Evolutionary conservation across 257 asterid species (phyloP).

Genomic region (Hygrophila difformis): DNA sequence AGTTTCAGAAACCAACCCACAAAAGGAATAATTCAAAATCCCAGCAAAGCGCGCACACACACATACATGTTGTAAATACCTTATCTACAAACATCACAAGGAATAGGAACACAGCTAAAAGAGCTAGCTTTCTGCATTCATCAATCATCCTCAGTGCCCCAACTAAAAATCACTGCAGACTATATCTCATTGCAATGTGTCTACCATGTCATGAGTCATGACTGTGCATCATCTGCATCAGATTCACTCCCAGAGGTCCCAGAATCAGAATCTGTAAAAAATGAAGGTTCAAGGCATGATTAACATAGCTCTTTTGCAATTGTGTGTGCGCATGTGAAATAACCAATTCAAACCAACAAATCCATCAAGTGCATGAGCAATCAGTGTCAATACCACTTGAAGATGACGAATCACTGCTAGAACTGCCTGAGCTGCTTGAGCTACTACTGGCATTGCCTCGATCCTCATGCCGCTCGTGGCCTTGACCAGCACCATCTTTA

Average conservation of each 20-base stretch:
- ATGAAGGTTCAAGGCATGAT: slow-evolving; percentile 28
- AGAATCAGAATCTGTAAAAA: slow-evolving; percentile 92
- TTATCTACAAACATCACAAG: too few relatives aligned
- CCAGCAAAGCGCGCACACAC: too few relatives aligned
- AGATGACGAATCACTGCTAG: slow-evolving; percentile 67
- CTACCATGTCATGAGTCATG: too few relatives aligned
- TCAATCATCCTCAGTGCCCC: too few relatives aligned
- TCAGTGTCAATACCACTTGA: slow-evolving; percentile 76
- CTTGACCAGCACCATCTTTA: slow-evolving; percentile 8
- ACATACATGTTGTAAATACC: too few relatives aligned
- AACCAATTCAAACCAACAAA: background rate
- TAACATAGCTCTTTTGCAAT: slow-evolving; percentile 16
- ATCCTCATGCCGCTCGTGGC: background rate
- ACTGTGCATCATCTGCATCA: slow-evolving; percentile 52
- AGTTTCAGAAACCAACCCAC: too few relatives aligned
- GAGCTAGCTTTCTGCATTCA: too few relatives aligned
- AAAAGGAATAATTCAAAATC: too few relatives aligned
- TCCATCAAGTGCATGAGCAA: slow-evolving; percentile 43
- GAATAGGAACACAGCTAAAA: too few relatives aligned
- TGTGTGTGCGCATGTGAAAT: too few relatives aligned
- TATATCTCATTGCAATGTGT: too few relatives aligned
- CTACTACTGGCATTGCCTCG: slow-evolving; percentile 26
- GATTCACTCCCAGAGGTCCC: slow-evolving; percentile 98
- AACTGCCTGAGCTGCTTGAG: slow-evolving; percentile 38
- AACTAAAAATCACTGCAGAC: too few relatives aligned